Conservation (phyloP, 2,329 filamentous ascomycete species). For the Geoglossum cookeanum region DNA sequence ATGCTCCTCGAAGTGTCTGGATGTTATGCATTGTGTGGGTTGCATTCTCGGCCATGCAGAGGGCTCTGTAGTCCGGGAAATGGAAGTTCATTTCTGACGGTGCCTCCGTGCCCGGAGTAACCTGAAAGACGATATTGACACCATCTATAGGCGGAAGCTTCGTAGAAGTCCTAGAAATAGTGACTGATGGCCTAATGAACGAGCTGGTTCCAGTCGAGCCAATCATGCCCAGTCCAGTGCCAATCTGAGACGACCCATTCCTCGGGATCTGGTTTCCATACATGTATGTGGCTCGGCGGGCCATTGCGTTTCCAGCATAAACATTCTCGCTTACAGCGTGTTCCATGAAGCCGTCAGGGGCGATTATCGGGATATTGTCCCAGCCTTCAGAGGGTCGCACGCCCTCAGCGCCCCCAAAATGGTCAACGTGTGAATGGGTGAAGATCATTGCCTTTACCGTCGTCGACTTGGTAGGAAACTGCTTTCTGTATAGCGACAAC, state of each 20-base stretch:
- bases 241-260: constrained; percentile 19
- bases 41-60: constrained; percentile 22
- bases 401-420: constrained; percentile 18
- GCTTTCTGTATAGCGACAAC: too few relatives aligned
- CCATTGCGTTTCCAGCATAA: constrained; percentile 22
- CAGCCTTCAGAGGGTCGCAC: constrained; percentile 8
- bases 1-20: constrained; percentile 23
- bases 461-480: constrained; percentile 15
- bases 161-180: constrained; percentile 14
- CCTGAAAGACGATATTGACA: constrained; percentile 22
- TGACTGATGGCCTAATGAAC: constrained; percentile 17
- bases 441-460: constrained; percentile 19
- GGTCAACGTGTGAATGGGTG: constrained; percentile 23
- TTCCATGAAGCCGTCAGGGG: constrained; percentile 23
- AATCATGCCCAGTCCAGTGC: constrained; percentile 20
- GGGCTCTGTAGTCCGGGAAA: constrained; percentile 20
- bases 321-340: constrained; percentile 22
- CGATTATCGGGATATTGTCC: constrained; percentile 14
- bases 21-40: constrained; percentile 26
- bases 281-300: constrained; percentile 21
- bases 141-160: constrained; percentile 19
- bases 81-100: constrained; percentile 25
- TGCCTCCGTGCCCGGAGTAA: constrained; percentile 24
- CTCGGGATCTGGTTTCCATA: constrained; percentile 19
- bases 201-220: constrained; percentile 15